Evolutionary conservation across 305 asterid genomes (phyloP).

Genomic region (Solanum chacoense): DNA sequence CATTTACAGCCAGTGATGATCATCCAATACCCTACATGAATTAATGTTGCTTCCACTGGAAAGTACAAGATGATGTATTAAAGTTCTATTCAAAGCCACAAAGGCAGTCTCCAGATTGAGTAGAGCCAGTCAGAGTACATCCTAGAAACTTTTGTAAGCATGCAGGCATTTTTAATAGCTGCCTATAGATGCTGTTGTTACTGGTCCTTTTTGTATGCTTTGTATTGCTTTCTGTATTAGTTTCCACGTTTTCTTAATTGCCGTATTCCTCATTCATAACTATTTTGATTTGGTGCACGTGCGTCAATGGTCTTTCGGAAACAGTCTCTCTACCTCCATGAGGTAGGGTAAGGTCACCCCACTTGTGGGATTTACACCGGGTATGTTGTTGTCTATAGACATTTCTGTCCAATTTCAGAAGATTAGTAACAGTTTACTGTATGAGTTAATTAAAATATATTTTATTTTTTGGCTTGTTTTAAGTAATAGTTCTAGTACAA

Average conservation of each 20-base stretch:
- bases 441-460: not conserved
- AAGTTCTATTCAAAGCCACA: not conserved
- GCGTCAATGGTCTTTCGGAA: not conserved
- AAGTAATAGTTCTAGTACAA: not conserved
- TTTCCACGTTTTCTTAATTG: not conserved
- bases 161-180: not conserved
- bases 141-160: not conserved
- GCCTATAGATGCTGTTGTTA: not conserved
- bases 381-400: not conserved
- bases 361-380: not conserved
- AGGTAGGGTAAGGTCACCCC: not conserved
- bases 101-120: not conserved
- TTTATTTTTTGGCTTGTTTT: not conserved
- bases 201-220: not conserved
- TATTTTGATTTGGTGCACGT: not conserved
- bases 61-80: not conserved
- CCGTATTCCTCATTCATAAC: not conserved
- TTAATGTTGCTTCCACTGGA: not conserved
- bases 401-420: not conserved
- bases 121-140: not conserved
- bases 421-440: not conserved
- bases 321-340: not conserved
- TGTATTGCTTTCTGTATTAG: not conserved
- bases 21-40: not conserved
- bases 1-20: not conserved